A percentile compares a stretch with the other conserved stretches of the same genome.
phyloP scores from a whole-genome alignment of 2,329 filamentous ascomycete genomes.

The Penicillium fuscoglaucum region DNA sequence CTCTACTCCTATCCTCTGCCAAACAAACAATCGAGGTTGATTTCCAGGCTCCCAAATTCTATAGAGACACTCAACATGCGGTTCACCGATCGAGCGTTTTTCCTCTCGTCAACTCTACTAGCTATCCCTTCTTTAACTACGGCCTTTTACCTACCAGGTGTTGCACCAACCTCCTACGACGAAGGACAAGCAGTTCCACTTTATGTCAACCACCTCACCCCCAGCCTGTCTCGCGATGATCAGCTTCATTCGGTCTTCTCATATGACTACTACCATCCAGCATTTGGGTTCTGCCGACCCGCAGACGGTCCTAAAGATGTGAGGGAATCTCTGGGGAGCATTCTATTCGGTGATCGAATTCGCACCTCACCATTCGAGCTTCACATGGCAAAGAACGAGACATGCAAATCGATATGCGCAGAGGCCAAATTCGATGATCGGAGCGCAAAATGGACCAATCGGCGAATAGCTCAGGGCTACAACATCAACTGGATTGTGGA shows the following conservation, averaged over 20 bases:
- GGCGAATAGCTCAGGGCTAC: conserved; percentile 79
- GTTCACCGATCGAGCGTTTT: conserved; percentile 32
- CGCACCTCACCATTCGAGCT: conserved; percentile 93
- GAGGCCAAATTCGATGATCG: conserved; percentile 64
- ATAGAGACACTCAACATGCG: conserved; percentile 36
- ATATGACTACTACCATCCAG: conserved; percentile 91
- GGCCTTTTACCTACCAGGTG: conserved; percentile 94
- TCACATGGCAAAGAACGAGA: conserved; percentile 81
- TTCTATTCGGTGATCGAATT: conserved; percentile 95
- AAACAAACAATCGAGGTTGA: conserved; percentile 18
- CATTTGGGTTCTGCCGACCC: conserved; percentile 85
- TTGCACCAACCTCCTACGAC: conserved; percentile 90
- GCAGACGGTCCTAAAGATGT: conserved; percentile 74
- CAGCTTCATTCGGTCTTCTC: conserved; percentile 89
- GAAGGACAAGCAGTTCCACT: conserved; percentile 77
- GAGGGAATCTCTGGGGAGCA: conserved; percentile 89
- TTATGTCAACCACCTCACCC: conserved; percentile 89
- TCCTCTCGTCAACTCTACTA: conserved; percentile 34
- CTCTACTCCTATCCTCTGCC: neutral
- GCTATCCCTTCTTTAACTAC: conserved; percentile 44
- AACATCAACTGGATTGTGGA: conserved; percentile 96
- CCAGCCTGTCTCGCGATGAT: conserved; percentile 74
- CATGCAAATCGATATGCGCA: conserved; percentile 77
- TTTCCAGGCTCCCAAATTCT: conserved; percentile 15
- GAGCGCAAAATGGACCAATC: conserved; percentile 76